phyloP scores from a whole-genome alignment of 164 flowering plant genomes.

The Tetrastigma voinierianum region DNA sequence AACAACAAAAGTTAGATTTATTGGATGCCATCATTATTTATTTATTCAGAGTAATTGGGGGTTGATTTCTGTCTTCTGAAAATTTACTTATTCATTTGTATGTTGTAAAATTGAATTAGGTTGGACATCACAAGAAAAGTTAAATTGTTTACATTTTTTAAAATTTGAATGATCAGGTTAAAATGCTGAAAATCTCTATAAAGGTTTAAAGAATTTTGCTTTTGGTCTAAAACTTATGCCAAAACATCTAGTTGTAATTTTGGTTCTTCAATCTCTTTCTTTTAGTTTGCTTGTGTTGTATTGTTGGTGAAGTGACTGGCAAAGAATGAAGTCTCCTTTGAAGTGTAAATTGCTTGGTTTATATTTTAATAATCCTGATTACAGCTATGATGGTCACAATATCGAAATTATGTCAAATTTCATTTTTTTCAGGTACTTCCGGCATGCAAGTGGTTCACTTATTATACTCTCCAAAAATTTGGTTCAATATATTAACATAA shows the following conservation, averaged over 20 bases:
- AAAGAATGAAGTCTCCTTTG: background rate
- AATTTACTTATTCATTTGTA: too few species aligned
- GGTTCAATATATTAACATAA: slow-evolving; percentile 73
- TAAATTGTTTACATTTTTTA: too few species aligned
- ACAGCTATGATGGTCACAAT: background rate
- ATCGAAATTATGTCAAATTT: background rate
- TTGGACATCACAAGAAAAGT: too few species aligned
- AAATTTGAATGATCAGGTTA: background rate
- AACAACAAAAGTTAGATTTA: background rate
- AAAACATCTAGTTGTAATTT: too few species aligned
- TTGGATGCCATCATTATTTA: background rate
- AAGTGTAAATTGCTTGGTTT: background rate
- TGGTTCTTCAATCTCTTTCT: too few species aligned
- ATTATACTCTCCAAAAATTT: slow-evolving; percentile 79
- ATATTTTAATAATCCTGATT: background rate
- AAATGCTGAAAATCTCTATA: background rate
- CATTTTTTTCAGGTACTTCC: slow-evolving; percentile 73
- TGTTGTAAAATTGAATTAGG: too few species aligned
- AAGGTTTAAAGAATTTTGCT: background rate
- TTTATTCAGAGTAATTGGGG: too few species aligned
- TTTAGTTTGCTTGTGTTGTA: background rate
- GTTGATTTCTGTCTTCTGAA: too few species aligned
- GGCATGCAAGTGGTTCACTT: slow-evolving; percentile 83
- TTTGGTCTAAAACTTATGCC: background rate
- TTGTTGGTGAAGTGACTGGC: background rate